These are phyloP conservation scores for Phaeophleospora eucalypticola DNA, from an alignment of 2,329 filamentous ascomycete species.

Conservation along the genomic window DNA sequence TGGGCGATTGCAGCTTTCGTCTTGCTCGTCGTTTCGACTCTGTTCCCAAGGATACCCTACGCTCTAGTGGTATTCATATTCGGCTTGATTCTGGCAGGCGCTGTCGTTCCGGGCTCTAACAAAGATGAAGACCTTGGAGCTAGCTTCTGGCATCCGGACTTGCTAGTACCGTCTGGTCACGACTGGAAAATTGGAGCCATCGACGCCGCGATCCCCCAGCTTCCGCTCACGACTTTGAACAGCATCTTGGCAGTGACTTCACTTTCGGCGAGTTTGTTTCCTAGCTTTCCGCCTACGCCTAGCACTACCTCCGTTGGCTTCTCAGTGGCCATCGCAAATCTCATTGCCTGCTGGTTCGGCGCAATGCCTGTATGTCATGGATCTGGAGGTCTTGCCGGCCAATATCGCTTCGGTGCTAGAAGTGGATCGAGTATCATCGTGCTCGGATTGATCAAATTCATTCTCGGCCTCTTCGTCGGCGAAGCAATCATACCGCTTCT, in stretches of 20 bases:
- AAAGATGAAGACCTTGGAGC: slow-evolving; percentile 39
- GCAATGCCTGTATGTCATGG: slow-evolving; percentile 96
- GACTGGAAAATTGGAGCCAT: slow-evolving; percentile 54
- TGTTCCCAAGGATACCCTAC: slow-evolving; percentile 67
- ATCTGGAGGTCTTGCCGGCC: slow-evolving; percentile 82
- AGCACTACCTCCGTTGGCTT: slow-evolving; percentile 72
- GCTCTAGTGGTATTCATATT: slow-evolving; percentile 68
- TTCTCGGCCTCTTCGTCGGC: slow-evolving; percentile 71
- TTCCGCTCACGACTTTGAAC: slow-evolving; percentile 88
- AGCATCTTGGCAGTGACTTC: slow-evolving; percentile 84
- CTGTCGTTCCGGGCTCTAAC: slow-evolving; percentile 35
- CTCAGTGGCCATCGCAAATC: slow-evolving; percentile 79
- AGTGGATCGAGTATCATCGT: slow-evolving; percentile 80
- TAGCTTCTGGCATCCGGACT: slow-evolving; percentile 56
- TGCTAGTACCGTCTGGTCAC: slow-evolving; percentile 43
- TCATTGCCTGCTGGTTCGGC: slow-evolving; percentile 83
- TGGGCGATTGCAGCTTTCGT: slow-evolving; percentile 74
- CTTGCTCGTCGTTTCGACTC: slow-evolving; percentile 63
- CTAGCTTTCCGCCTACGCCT: slow-evolving; percentile 52
- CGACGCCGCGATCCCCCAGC: slow-evolving; percentile 73
- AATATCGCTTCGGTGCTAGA: slow-evolving; percentile 85
- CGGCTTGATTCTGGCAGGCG: slow-evolving; percentile 61
- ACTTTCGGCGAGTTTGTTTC: slow-evolving; percentile 72
- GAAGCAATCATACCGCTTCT: slow-evolving; percentile 69
- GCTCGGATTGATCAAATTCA: slow-evolving; percentile 70